These are phyloP conservation scores for Corylus heterophylla DNA, from an alignment of 306 rosid species.

Conservation along the genomic window DNA sequence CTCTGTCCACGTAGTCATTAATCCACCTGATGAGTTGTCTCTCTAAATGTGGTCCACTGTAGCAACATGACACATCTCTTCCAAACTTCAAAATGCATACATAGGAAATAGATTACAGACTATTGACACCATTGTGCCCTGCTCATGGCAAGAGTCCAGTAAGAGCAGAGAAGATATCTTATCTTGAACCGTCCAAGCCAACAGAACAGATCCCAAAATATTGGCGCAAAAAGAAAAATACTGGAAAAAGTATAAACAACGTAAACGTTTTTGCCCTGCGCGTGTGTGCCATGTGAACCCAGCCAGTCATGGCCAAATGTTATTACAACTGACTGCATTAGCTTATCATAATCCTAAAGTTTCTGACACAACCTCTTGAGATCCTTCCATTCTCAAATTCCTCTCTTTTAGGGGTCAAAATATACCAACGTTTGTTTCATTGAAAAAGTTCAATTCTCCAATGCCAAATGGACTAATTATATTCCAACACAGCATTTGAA, in stretches of 20 bases:
- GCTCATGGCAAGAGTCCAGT: slow-evolving; percentile 60
- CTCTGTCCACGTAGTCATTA: slow-evolving; percentile 25
- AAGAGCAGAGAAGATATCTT: not conserved
- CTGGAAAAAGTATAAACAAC: not conserved
- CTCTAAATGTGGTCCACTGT: slow-evolving; percentile 23
- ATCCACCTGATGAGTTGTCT: slow-evolving; percentile 33
- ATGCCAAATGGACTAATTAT: not conserved
- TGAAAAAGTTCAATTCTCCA: slow-evolving; percentile 5
- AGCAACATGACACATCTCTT: slow-evolving; percentile 31
- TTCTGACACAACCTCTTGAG: slow-evolving; percentile 2
- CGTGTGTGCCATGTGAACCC: not conserved
- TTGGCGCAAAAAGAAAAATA: not conserved
- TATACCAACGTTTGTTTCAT: slow-evolving; percentile 1
- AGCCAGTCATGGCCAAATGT: not conserved
- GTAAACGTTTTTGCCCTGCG: not conserved
- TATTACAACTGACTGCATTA: not conserved
- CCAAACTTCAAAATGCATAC: not conserved
- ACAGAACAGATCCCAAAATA: slow-evolving; percentile 24
- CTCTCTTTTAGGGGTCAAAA: slow-evolving; percentile 2
- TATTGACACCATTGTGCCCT: slow-evolving; percentile 40
- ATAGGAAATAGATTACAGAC: not conserved
- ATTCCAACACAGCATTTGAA: not conserved
- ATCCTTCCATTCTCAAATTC: not conserved
- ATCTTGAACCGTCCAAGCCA: slow-evolving; percentile 27
- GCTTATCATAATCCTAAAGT: not conserved